phyloP scores from a whole-genome alignment of 176 grass and related monocot genomes.

The Avena eriantha region DNA sequence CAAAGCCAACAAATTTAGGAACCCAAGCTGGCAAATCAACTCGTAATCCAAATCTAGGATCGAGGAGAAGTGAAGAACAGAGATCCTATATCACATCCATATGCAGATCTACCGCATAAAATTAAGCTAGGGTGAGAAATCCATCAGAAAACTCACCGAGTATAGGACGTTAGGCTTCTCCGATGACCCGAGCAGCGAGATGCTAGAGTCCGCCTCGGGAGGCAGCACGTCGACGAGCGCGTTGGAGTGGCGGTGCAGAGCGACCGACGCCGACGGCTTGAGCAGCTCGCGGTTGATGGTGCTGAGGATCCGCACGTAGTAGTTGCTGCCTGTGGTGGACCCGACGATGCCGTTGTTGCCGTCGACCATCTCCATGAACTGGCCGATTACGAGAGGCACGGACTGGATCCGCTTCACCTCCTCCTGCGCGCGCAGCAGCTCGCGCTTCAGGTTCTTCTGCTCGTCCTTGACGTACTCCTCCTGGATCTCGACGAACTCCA shows the following conservation, averaged over 20 bases:
- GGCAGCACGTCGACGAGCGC: constrained; percentile 91
- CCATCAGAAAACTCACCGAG: constrained; percentile 50
- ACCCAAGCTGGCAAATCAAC: neutral
- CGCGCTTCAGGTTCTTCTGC: constrained; percentile 98
- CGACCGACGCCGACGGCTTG: constrained; percentile 88
- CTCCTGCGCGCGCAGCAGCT: constrained; percentile 93
- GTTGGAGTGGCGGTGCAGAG: constrained; percentile 90
- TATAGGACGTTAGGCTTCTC: constrained; percentile 92
- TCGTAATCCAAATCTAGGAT: neutral
- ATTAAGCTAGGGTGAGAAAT: constrained; percentile 7
- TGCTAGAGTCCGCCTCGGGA: constrained; percentile 93
- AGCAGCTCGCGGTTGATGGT: constrained; percentile 96
- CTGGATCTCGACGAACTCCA: constrained; percentile 96
- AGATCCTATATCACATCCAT: neutral
- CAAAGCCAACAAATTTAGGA: constrained; percentile 17
- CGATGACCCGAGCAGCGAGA: constrained; percentile 80
- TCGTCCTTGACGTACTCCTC: constrained; percentile 99
- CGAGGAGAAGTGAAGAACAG: neutral
- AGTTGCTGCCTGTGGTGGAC: constrained; percentile 96
- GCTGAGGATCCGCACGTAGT: constrained; percentile 94
- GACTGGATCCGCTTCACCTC: constrained; percentile 99
- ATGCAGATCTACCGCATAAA: constrained; percentile 22
- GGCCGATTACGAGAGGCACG: constrained; percentile 94
- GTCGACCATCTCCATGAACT: constrained; percentile 99
- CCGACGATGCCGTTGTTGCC: constrained; percentile 97